phyloP scores from a whole-genome alignment of 495 filamentous ascomycete species.

The Aspergillus carlsbadensis region DNA sequence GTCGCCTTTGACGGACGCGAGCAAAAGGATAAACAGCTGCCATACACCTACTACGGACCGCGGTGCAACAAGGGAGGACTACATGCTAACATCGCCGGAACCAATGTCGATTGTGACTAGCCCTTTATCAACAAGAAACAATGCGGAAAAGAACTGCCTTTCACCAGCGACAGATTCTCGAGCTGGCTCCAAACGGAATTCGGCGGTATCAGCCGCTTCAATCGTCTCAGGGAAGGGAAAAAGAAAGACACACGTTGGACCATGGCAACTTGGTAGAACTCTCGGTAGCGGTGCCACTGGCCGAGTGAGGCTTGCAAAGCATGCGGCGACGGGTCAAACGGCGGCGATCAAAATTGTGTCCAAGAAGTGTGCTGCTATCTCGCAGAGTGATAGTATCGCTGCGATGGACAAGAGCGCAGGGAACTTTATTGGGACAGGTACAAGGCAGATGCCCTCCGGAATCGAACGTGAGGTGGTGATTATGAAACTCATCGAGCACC shows the following conservation, averaged over 20 bases:
- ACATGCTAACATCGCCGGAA: constrained; percentile 31
- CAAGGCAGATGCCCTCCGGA: constrained; percentile 73
- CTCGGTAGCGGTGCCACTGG: constrained; percentile 84
- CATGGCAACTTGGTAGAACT: constrained; percentile 86
- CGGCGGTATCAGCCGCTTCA: constrained; percentile 68
- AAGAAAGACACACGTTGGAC: constrained; percentile 77
- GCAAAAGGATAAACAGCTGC: constrained; percentile 45
- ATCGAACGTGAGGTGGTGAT: constrained; percentile 93
- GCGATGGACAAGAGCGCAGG: constrained; percentile 61
- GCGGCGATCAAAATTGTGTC: constrained; percentile 94
- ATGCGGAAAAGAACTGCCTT: constrained; percentile 52
- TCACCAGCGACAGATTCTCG: constrained; percentile 54
- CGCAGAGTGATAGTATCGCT: constrained; percentile 73
- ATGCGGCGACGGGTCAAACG: constrained; percentile 68
- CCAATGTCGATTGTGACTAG: constrained; percentile 40
- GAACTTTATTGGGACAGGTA: constrained; percentile 37
- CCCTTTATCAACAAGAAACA: constrained; percentile 29
- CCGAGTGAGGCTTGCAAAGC: constrained; percentile 76
- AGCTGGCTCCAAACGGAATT: constrained; percentile 62
- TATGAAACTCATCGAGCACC: constrained; percentile 93
- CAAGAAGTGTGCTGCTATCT: constrained; percentile 67
- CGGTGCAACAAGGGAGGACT: constrained; percentile 23
- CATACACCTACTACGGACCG: constrained; percentile 27
- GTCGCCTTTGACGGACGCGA: constrained; percentile 50
- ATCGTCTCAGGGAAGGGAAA: constrained; percentile 59